Base-by-base conservation (phyloP, 2,329 filamentous ascomycete genomes). In the Chalara sp. region DNA sequence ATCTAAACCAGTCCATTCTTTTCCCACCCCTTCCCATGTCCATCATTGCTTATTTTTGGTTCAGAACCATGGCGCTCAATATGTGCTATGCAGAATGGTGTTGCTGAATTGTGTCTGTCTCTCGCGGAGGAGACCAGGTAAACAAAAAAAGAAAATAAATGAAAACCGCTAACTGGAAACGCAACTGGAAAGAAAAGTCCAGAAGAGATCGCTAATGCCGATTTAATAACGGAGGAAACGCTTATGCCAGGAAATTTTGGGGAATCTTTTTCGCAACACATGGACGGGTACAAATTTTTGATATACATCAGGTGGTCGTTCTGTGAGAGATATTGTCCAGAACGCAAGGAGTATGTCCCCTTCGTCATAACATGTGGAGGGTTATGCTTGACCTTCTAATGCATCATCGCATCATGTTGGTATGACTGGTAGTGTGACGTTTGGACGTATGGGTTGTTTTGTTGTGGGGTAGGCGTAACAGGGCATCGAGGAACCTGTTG, bases 381-480 rank as follows among this genome's bases (percentile, higher is more conserved):
- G 41, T 48, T 39, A 13, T 31, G 33, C 35, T 21, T 37, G 35
- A 46, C 46, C 31, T 30, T 28, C 61, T 56, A 65, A 46, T 62
- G 58, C 58, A 63, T 59, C 10, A 54, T 65, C 52, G 69, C 65
- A 59, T 72, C 68, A 35, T 70, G 65, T 49, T 74, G 73, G 64
- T 77, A 75, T 56, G 70, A 68, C 51, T 72, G 65, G 53, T 74
- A 73, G 52, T 71, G 68, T 52, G 69, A 67, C 53, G 67, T 67
- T 47, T 70, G 68, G n/a, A 62, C 55, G 48, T 71, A 69, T 56
- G 58, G 67, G 61, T 61, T 71, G 70, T 58, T 71, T 68, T 56
- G 71, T 67, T 58, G 72, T 28, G 80, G 80, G 13, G 80, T 81
- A 8, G 81, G 81, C 2, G 81, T 85, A 42, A 83, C 77, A 0